Evolutionary conservation across 495 filamentous ascomycete species (phyloP).

Genomic region (Jackrogersella minutella): DNA sequence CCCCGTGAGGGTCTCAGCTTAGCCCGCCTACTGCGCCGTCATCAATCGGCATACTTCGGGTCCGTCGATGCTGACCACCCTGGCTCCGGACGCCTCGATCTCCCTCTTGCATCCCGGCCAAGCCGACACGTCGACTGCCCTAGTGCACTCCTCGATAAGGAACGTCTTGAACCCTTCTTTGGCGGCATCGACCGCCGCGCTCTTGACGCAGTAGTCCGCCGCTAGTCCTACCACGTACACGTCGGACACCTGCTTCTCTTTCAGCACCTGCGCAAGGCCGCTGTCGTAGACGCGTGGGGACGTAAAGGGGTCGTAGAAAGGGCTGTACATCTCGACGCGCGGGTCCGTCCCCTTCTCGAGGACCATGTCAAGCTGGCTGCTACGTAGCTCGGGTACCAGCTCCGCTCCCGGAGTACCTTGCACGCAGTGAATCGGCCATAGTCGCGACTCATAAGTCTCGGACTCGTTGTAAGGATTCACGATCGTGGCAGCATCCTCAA

Average conservation of each 20-base stretch:
- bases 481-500: conserved; percentile 67
- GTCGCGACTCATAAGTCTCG: conserved; percentile 70
- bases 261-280: conserved; percentile 66
- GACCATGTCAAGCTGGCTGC: conserved; percentile 63
- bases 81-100: conserved; percentile 58
- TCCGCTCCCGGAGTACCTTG: conserved; percentile 75
- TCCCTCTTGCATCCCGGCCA: conserved; percentile 67
- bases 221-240: conserved; percentile 87
- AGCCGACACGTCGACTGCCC: conserved; percentile 65
- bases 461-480: conserved; percentile 69
- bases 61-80: conserved; percentile 53
- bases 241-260: conserved; percentile 67
- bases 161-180: conserved; percentile 78
- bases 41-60: conserved; percentile 52
- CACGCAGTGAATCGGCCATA: conserved; percentile 94
- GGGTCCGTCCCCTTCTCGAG: conserved; percentile 80
- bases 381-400: conserved; percentile 77
- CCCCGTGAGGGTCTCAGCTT: background rate
- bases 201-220: conserved; percentile 87
- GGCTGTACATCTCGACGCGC: conserved; percentile 89
- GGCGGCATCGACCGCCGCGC: conserved; percentile 77
- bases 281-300: conserved; percentile 64
- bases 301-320: conserved; percentile 76
- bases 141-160: conserved; percentile 81
- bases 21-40: conserved; percentile 20